Evolutionary conservation across 2,329 filamentous ascomycete species (phyloP), one percentile per base, ranked within the genome.

Genomic region (Paraphoma sp.): DNA sequence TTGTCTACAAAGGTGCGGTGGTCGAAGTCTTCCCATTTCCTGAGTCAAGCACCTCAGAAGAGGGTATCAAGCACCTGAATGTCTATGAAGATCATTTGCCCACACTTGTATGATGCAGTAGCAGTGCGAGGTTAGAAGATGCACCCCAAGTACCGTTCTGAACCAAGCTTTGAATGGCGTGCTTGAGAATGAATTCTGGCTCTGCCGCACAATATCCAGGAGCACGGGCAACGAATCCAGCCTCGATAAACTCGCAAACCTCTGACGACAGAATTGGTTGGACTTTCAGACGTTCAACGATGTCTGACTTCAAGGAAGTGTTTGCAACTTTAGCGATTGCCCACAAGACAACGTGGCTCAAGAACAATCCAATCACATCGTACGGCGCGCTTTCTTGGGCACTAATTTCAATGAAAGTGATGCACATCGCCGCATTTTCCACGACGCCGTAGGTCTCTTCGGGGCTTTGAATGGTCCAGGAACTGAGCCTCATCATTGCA

Each of bases 311-410:
- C 14, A 10, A 9, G 7, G 12, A 28, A 31, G 7, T n/a, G n/a
- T 30, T 11, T 29, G 49, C 49, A 12, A 29, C 23, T 12, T 45
- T 40, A 12, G 49, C 54, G 23, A 56, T 48, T 1, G 49, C 44
- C 54, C 54, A 56, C 16, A 56, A 16, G 16, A 46, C n/a, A n/a
- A 56, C 30, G 14, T 56, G 54, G 40, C 49, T 52, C 18, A 56
- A 18, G 14, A 56, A 56, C 6, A 53, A 10, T 2, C 44, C 54
- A 12, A 56, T 56, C 9, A 56, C 12, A 16, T 53, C 45, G 45
- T 56, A 56, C 29, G 49, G 45, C 5, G 18, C 45, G 18, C 29
- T 56, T 33, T 56, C 49, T 14, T 46, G 8, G 2, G 41, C 9
- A 28, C 45, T 45, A 6, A 16, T 30, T 45, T 49, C 45, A 11